Percentiles rank a stretch among this genome's conserved stretches.
These are phyloP conservation scores for Ceratobasidium papillatum DNA, from an alignment of 1,284 basidiomycete genomes.

Conservation along the genomic window DNA sequence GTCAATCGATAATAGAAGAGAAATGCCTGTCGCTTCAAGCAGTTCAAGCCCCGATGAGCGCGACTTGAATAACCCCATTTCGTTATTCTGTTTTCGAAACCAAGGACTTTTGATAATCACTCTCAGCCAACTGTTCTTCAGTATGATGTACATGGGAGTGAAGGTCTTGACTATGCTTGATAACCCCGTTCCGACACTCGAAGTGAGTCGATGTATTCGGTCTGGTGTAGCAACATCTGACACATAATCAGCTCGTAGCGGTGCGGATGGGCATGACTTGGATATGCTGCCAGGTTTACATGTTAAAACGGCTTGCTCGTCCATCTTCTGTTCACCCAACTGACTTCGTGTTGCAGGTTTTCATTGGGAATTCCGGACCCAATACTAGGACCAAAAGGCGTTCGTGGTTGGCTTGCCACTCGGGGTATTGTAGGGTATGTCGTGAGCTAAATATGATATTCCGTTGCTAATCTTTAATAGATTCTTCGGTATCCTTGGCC, in stretches of 20 bases:
- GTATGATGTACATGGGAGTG: slow-evolving; percentile 37
- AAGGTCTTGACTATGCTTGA: slow-evolving; percentile 20
- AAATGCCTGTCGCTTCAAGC: too few relatives aligned
- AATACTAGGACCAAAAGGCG: slow-evolving; percentile 41
- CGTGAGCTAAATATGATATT: background rate
- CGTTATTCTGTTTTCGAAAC: slow-evolving; percentile 5
- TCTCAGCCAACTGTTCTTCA: slow-evolving; percentile 31
- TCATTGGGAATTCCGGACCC: slow-evolving; percentile 31
- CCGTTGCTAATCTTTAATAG: background rate
- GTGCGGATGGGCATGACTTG: slow-evolving; percentile 15
- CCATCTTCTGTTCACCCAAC: too few relatives aligned
- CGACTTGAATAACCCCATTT: too few relatives aligned
- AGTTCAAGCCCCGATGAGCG: too few relatives aligned
- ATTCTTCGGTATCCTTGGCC: slow-evolving; percentile 42
- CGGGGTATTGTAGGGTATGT: slow-evolving; percentile 41
- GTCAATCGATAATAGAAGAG: too few relatives aligned
- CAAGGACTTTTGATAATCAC: slow-evolving; percentile 33
- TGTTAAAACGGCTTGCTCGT: too few relatives aligned
- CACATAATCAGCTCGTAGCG: background rate
- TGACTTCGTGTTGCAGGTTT: too few relatives aligned
- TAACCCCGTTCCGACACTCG: slow-evolving; percentile 22
- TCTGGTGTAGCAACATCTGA: background rate
- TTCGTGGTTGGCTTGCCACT: slow-evolving; percentile 37
- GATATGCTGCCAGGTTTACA: slow-evolving; percentile 28
- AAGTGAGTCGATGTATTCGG: background rate